A percentile compares a stretch with the other conserved stretches of the same genome.
Evolutionary conservation across 441 rosid species (phyloP).

Genomic region (Mallotus repandus): DNA sequence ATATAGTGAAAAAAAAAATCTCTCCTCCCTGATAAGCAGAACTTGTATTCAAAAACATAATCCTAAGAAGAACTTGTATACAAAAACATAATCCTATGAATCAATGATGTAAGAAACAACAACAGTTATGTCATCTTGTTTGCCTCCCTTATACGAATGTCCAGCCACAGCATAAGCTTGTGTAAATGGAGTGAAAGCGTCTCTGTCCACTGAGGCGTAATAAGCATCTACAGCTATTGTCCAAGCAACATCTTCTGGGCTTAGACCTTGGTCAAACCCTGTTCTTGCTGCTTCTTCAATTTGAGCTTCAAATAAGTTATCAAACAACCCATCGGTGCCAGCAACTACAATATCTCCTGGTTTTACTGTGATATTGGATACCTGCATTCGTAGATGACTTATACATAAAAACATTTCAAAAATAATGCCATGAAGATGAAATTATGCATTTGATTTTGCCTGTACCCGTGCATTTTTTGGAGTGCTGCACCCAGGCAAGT

Average conservation of each 20-base stretch:
- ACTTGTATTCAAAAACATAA: neutral
- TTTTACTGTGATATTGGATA: constrained; percentile 24
- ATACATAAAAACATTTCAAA: no score
- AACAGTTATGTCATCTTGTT: constrained; percentile 39
- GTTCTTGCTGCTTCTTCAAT: constrained; percentile 28
- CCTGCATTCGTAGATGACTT: constrained; percentile 8
- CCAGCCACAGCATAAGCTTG: constrained; percentile 28
- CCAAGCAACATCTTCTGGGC: constrained; percentile 34
- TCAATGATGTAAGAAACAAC: constrained; percentile 27
- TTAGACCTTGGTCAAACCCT: constrained; percentile 27
- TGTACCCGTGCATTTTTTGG: constrained; percentile 23
- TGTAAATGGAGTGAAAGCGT: constrained; percentile 34
- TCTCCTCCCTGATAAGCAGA: no score
- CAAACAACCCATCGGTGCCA: constrained; percentile 41
- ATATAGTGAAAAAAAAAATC: no score
- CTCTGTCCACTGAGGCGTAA: constrained; percentile 24
- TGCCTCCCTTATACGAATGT: constrained; percentile 29
- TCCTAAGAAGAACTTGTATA: no score
- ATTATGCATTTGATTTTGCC: neutral
- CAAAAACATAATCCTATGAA: no score
- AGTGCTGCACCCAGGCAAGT: neutral
- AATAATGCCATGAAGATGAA: no score
- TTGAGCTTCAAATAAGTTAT: constrained; percentile 33
- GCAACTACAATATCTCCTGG: constrained; percentile 38
- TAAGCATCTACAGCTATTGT: constrained; percentile 35